Evolutionary conservation across 2,329 filamentous ascomycete species (phyloP), one percentile per base, ranked within the genome.

Genomic region (Penicillium hesseltinei): DNA sequence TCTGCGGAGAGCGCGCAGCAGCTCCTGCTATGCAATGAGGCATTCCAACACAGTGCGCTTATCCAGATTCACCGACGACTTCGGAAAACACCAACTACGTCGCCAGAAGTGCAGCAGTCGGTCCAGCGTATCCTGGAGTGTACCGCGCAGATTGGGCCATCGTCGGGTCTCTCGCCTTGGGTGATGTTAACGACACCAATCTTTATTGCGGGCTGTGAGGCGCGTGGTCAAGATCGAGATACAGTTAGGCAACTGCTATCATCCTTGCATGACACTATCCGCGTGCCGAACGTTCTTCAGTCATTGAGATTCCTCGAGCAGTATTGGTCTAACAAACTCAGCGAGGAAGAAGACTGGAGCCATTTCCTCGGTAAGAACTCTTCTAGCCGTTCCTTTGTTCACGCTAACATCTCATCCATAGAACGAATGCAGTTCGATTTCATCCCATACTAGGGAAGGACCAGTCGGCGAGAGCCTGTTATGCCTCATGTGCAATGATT

Each of bases 131-230:
- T 78, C 46, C 62, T 78, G 8, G 75, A 75, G 43, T 75, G 71
- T 51, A 73, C 73, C 17, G 66, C 66, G 6, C 66, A 71, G 40
- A 77, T 78, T 51, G 68, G 69, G 4, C 76, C 76, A 5, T 70
- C 72, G 2, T 65, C 70, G 17, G 73, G 74, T 7, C 65, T 77
- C 5, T 76, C 74, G 47, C 76, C 76, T 9, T 75, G 74, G 70
- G 74, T 75, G 8, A 71, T 78, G 62, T 65, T 78, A 17, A 77
- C 76, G 21, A 78, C 76, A 7, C 75, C 76, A 7, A 59, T 78
- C 6, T 78, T 78, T 54, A 77, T 76, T 44, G 76, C 75, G 8
- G 76, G 76, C 3, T 77, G 75, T 46, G 75, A 77, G 50, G 75
- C 75, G 19, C 62, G 69, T 6, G 73, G 68, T 2, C 63, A 73